Evolutionary conservation across 2,329 filamentous ascomycete genomes (phyloP), one percentile per base, ranked within the genome.

Genomic region (Sphaerulina populicola): DNA sequence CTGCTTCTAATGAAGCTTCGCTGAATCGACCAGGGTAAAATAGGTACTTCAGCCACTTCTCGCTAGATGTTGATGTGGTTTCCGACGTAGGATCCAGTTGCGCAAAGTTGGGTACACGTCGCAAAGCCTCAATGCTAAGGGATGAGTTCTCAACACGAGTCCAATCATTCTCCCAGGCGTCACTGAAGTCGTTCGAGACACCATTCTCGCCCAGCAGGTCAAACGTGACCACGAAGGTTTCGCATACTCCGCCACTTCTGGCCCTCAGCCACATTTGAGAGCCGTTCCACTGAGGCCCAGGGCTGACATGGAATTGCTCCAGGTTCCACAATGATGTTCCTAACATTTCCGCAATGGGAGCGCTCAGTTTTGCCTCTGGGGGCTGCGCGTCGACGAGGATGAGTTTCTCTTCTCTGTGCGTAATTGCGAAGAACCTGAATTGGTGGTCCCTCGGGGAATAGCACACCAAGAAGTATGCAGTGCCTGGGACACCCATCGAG

Each of bases 371-470:
- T 10, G 77, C 73, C 6, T 72, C 64, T 9, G 77, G 74, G 0
- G 85, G 78, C 59, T 86, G 89, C 18, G 58, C 37, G 36, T 65
- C 61, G n/a, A 55, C 30, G 6, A 59, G 23, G 14, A 44, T 23
- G 1, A 61, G 40, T 2, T 38, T 38, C 11, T 51, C 49, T 27
- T 52, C 54, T 15, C 33, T 40, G n/a, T 55, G 58, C 3, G 55
- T 40, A 11, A 88, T 72, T 60, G 94, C 88, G 88, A 90, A 98
- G 65, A 98, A 90, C 68, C 95, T 97, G 76, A 98, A 97, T 65
- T 91, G 85, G 33, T 93, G 80, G 29, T 89, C 86, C 57, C 93
- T 81, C 0, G 93, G 91, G 9, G 90, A 96, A 68, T 89, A 95
- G 7, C 88, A 91, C 35, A 88, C 81, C 47, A 91, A 79, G 52